A percentile compares a stretch with the other conserved stretches of the same genome.
phyloP scores from a whole-genome alignment of 163 green algal genomes.

The Chlorella variabilis region DNA sequence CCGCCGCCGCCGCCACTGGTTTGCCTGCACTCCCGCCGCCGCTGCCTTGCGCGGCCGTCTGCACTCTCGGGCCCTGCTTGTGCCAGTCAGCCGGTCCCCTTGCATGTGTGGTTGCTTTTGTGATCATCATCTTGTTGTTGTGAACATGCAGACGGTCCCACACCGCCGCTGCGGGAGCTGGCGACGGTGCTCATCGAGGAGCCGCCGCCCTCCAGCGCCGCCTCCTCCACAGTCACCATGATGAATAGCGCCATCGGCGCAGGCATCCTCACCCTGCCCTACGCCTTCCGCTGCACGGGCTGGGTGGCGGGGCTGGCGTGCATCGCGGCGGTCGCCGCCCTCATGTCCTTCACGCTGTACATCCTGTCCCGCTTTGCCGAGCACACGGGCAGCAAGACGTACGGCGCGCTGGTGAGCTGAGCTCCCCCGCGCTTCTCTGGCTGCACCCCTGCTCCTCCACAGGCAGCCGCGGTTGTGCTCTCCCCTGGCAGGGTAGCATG shows the following conservation, averaged over 20 bases:
- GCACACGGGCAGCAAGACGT: slow-evolving; percentile 52
- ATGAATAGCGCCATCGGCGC: slow-evolving; percentile 66
- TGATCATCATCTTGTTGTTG: too few species aligned
- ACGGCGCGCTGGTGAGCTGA: slow-evolving; percentile 39
- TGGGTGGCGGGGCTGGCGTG: slow-evolving; percentile 50
- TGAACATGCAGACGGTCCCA: too few species aligned
- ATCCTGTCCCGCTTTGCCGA: slow-evolving; percentile 71
- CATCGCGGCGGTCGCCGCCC: slow-evolving; percentile 43
- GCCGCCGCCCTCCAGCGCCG: neutral
- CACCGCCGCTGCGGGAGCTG: neutral
- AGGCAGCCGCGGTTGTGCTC: too few species aligned
- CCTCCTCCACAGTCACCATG: neutral
- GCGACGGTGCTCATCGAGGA: neutral
- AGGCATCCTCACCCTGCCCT: slow-evolving; percentile 76
- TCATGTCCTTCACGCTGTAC: slow-evolving; percentile 68
- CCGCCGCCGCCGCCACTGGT: too few species aligned
- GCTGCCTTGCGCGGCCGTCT: too few species aligned
- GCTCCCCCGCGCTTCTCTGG: too few species aligned
- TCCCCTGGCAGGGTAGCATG: too few species aligned
- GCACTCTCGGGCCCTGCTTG: too few species aligned
- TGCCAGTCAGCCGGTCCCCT: too few species aligned
- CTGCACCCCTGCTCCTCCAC: too few species aligned
- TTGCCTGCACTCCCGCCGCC: too few species aligned
- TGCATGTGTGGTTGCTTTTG: too few species aligned
- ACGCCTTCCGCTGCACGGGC: slow-evolving; percentile 61